Percentiles rank a stretch among this genome's conserved stretches.
Conservation (phyloP, 1,284 basidiomycete genomes). For the Apiotrichum siamense region DNA sequence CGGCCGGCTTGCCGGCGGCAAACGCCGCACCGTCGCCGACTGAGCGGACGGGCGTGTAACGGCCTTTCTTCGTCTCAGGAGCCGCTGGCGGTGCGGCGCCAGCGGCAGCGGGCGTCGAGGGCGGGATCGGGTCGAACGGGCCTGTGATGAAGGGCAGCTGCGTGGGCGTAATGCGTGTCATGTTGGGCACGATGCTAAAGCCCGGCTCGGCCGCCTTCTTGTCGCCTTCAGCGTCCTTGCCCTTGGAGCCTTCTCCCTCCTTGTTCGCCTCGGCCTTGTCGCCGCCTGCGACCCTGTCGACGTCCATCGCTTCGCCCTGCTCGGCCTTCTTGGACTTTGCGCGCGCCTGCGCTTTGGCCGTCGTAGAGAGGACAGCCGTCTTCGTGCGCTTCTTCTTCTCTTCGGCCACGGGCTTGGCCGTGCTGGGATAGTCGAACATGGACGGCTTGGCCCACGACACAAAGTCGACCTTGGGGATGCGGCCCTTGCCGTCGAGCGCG, state of each 20-base stretch:
- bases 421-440: slow-evolving; percentile 79
- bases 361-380: slow-evolving; percentile 88
- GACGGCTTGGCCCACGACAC: slow-evolving; percentile 79
- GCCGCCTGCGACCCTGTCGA: no score
- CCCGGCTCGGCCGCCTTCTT: slow-evolving; percentile 56
- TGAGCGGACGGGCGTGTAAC: slow-evolving; percentile 14
- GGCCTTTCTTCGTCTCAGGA: slow-evolving; percentile 14
- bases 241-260: slow-evolving; percentile 18
- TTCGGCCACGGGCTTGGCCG: slow-evolving; percentile 79
- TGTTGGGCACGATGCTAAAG: slow-evolving; percentile 74
- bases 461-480: slow-evolving; percentile 86
- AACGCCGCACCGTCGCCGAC: slow-evolving; percentile 17
- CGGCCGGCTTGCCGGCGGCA: slow-evolving; percentile 13
- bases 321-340: slow-evolving; percentile 72
- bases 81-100: not conserved
- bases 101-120: not conserved
- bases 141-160: slow-evolving; percentile 72
- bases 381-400: slow-evolving; percentile 83
- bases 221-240: slow-evolving; percentile 53
- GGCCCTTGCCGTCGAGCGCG: slow-evolving; percentile 74
- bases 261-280: slow-evolving; percentile 48
- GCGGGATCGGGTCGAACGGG: slow-evolving; percentile 16
- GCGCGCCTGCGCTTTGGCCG: slow-evolving; percentile 84
- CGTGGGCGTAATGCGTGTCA: slow-evolving; percentile 85
- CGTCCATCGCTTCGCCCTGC: slow-evolving; percentile 67